phyloP scores from a whole-genome alignment of 2,329 filamentous ascomycete genomes.

The Botrytis fragariae region DNA sequence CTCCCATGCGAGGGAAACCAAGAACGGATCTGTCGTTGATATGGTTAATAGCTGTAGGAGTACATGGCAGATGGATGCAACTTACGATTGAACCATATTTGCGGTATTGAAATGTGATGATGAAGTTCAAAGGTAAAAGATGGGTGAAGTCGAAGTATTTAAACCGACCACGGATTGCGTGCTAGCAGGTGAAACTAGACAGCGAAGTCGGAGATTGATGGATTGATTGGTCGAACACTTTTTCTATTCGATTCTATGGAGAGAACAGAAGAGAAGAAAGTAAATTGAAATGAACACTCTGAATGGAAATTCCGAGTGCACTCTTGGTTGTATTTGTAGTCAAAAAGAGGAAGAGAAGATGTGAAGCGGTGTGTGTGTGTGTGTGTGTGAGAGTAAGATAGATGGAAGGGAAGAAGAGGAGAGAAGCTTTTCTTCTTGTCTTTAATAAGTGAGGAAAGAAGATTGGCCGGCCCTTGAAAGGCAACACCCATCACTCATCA shows the following conservation, averaged over 20 bases:
- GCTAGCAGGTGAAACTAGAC: slow-evolving; percentile 15
- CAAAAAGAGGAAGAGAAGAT: not conserved
- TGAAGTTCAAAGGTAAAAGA: not conserved
- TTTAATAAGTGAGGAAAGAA: not conserved
- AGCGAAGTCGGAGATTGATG: slow-evolving; percentile 16
- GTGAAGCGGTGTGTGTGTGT: not conserved
- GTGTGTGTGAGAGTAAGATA: not conserved
- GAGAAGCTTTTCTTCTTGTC: slow-evolving; percentile 2
- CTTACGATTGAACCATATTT: slow-evolving; percentile 61
- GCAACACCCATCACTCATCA: not conserved
- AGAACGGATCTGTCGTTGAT: slow-evolving; percentile 61
- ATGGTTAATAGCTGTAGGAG: slow-evolving; percentile 22
- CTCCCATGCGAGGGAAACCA: slow-evolving; percentile 99
- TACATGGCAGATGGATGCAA: slow-evolving; percentile 25
- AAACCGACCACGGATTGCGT: slow-evolving; percentile 12
- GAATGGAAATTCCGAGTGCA: not conserved
- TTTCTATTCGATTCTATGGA: slow-evolving; percentile 10
- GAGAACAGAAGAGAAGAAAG: not conserved
- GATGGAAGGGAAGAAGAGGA: not conserved
- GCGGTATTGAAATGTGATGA: slow-evolving; percentile 29
- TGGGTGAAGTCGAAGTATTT: not conserved
- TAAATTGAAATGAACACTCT: not conserved
- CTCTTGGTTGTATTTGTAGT: not conserved
- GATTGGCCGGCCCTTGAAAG: not conserved
- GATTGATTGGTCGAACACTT: not conserved